Conservation (phyloP, 495 filamentous ascomycete species). For the Penicilliopsis zonata region DNA sequence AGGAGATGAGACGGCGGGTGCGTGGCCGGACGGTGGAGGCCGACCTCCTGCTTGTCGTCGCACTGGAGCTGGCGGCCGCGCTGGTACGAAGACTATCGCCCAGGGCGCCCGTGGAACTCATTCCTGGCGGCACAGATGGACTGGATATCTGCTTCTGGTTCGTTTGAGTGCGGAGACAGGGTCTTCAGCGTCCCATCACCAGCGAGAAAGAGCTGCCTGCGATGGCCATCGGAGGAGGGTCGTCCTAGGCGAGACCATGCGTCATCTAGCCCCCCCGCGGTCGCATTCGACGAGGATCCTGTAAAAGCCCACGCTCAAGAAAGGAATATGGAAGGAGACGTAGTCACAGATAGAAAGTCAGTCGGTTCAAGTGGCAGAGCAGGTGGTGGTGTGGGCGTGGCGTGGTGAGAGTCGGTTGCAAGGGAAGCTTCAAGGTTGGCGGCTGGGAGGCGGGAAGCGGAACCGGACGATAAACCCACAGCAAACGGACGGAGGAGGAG, state of each 20-base stretch:
- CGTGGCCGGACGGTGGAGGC: constrained; percentile 31
- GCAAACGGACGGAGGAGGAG: not conserved
- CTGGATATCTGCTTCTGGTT: too few relatives aligned
- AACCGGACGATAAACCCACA: too few relatives aligned
- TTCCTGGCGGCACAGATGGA: constrained; percentile 20
- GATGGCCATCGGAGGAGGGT: constrained; percentile 29
- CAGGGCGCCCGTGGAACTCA: constrained; percentile 32
- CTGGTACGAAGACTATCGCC: constrained; percentile 18
- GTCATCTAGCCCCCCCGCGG: constrained; percentile 22
- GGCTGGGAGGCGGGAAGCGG: too few relatives aligned
- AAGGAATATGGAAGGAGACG: not conserved
- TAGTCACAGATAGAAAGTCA: too few relatives aligned
- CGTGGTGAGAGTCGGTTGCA: too few relatives aligned
- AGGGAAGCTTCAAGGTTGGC: too few relatives aligned
- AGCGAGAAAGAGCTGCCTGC: constrained; percentile 7
- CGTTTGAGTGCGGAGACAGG: constrained; percentile 9
- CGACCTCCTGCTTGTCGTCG: constrained; percentile 17
- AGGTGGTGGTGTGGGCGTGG: too few relatives aligned
- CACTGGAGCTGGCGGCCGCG: constrained; percentile 14
- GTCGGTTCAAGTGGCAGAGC: too few relatives aligned
- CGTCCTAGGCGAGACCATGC: constrained; percentile 30
- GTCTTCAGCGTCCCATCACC: constrained; percentile 11
- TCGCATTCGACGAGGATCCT: too few relatives aligned
- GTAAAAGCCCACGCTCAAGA: too few relatives aligned
- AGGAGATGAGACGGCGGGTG: constrained; percentile 30